Evolutionary conservation across 371 early-diverging fungal genomes (phyloP).

Genomic region (Choanephora cucurbitarum): DNA sequence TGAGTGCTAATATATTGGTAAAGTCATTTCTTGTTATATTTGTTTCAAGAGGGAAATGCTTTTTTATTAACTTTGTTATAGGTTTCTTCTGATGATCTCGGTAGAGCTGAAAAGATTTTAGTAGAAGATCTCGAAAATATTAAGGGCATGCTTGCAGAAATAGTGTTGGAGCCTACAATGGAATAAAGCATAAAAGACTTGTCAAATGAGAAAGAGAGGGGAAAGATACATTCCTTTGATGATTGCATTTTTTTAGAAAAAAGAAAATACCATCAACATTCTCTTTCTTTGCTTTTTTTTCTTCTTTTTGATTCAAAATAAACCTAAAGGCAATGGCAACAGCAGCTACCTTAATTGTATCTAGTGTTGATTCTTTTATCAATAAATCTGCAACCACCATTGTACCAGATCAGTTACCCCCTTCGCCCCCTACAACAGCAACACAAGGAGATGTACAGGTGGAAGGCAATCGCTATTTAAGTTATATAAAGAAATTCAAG

Average conservation of each 20-base stretch:
- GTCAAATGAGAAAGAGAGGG: background rate
- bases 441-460: background rate
- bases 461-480: background rate
- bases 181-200: background rate
- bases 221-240: too few species aligned
- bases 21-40: too few species aligned
- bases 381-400: background rate
- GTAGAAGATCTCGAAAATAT: slow-evolving; percentile 34
- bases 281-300: background rate
- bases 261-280: background rate
- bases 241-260: background rate
- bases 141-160: slow-evolving; percentile 35
- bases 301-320: background rate
- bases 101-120: slow-evolving; percentile 39
- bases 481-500: slow-evolving; percentile 30
- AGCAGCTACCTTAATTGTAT: background rate
- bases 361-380: background rate
- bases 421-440: too few species aligned
- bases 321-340: background rate
- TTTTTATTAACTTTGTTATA: slow-evolving; percentile 1
- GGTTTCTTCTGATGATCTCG: slow-evolving; percentile 44
- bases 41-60: too few species aligned
- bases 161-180: slow-evolving; percentile 32
- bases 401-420: too few species aligned
- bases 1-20: slow-evolving; percentile 75